A percentile compares a stretch with the other conserved stretches of the same genome.
These are phyloP conservation scores for Waitea zeae DNA, from an alignment of 1,284 basidiomycete genomes.

Conservation along the genomic window DNA sequence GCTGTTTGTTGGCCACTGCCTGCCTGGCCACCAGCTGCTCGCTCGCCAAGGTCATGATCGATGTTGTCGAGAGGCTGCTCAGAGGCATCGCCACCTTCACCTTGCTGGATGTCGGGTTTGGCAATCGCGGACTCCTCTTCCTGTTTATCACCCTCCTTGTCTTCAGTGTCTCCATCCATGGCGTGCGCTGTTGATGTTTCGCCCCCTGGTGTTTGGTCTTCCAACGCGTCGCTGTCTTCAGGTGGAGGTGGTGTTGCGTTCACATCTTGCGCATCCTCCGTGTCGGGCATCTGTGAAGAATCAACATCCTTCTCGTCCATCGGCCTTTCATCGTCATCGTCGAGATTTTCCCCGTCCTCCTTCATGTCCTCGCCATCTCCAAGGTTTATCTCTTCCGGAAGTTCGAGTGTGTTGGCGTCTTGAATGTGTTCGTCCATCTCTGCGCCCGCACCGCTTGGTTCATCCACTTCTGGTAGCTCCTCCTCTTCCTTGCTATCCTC, in stretches of 20 bases:
- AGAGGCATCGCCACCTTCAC: too few species aligned
- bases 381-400: conserved; percentile 72
- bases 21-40: too few species aligned
- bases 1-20: too few species aligned
- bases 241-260: background rate
- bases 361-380: conserved; percentile 21
- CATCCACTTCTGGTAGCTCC: conserved; percentile 18
- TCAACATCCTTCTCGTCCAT: conserved; percentile 6
- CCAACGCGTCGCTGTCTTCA: too few species aligned
- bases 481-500: too few species aligned
- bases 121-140: conserved; percentile 3
- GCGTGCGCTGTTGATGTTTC: background rate
- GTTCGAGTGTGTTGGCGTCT: conserved; percentile 65
- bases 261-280: conserved; percentile 2
- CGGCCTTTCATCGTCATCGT: conserved; percentile 10
- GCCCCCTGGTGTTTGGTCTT: too few species aligned
- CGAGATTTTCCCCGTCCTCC: conserved; percentile 16
- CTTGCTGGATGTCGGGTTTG: conserved; percentile 3
- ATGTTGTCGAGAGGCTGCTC: too few species aligned
- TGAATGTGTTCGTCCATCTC: conserved; percentile 57
- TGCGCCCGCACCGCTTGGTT: conserved; percentile 34
- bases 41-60: too few species aligned
- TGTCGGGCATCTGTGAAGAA: conserved; percentile 2
- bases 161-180: background rate
- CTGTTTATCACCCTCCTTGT: conserved; percentile 1